A percentile compares a stretch with the other conserved stretches of the same genome.
Conservation (phyloP, 2,329 filamentous ascomycete genomes). For the Stromatinia cepivora region DNA sequence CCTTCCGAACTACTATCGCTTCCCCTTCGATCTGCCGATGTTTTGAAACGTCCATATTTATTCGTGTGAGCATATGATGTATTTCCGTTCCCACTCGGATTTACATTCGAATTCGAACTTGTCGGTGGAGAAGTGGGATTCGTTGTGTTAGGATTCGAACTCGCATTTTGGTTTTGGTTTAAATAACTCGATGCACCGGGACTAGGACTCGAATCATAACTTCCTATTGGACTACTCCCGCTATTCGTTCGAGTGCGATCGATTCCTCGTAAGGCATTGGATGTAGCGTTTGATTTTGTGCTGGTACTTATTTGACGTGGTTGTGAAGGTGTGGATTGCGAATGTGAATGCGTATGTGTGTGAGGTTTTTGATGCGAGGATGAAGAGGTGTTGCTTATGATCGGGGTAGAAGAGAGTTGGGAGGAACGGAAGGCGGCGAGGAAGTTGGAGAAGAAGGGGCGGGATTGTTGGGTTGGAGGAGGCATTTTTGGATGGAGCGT, state of each 20-base stretch:
- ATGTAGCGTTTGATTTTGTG: slow-evolving; percentile 30
- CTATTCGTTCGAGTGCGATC: not conserved
- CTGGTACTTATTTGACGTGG: slow-evolving; percentile 17
- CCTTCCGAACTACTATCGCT: slow-evolving; percentile 76
- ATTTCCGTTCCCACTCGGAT: not conserved
- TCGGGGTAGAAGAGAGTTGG: slow-evolving; percentile 28
- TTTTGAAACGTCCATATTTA: not conserved
- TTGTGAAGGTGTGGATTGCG: slow-evolving; percentile 21
- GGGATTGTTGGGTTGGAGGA: slow-evolving; percentile 37
- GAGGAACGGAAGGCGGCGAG: slow-evolving; percentile 41
- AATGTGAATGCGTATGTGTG: slow-evolving; percentile 36
- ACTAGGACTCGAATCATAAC: slow-evolving; percentile 19
- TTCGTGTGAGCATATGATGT: not conserved
- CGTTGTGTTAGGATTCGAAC: not conserved
- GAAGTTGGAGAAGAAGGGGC: slow-evolving; percentile 42
- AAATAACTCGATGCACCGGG: slow-evolving; percentile 4
- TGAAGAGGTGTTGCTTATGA: slow-evolving; percentile 30
- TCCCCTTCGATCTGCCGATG: slow-evolving; percentile 48
- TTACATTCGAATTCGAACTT: not conserved
- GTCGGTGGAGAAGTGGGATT: not conserved
- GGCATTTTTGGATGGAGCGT: not conserved
- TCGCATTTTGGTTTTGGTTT: not conserved
- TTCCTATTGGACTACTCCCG: slow-evolving; percentile 24
- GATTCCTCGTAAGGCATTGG: slow-evolving; percentile 28
- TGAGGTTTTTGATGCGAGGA: slow-evolving; percentile 24